These are phyloP conservation scores for Globisporangium cederbergense DNA, from an alignment of 352 stramenopile genomes.

Conservation along the genomic window DNA sequence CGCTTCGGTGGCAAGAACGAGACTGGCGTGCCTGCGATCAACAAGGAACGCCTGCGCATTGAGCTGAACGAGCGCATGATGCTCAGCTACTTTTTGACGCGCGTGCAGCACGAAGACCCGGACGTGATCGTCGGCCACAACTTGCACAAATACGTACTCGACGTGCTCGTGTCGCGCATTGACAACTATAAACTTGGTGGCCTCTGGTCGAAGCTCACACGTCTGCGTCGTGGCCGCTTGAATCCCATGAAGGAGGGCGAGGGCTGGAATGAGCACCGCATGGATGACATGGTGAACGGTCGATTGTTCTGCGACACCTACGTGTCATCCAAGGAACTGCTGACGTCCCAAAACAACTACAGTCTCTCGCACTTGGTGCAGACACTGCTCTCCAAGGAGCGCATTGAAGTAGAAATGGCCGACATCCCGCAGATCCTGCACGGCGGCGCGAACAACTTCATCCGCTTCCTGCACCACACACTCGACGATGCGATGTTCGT, in stretches of 20 bases:
- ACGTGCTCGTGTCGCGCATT: conserved; percentile 96
- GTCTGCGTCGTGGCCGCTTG: conserved; percentile 69
- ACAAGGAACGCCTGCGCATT: conserved; percentile 55
- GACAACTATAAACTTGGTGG: conserved; percentile 89
- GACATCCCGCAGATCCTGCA: conserved; percentile 94
- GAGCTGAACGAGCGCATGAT: conserved; percentile 84
- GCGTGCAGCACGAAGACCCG: conserved; percentile 95
- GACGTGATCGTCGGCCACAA: conserved; percentile 99
- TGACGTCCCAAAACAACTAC: conserved; percentile 98
- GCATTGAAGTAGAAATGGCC: conserved; percentile 93
- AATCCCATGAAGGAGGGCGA: conserved; percentile 79
- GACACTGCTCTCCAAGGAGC: conserved; percentile 86
- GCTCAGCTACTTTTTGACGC: conserved; percentile 85
- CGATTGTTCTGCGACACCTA: conserved; percentile 98
- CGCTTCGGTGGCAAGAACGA: conserved; percentile 53
- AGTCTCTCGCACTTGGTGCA: conserved; percentile 93
- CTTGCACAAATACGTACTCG: conserved; percentile 96
- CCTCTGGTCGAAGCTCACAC: conserved; percentile 81
- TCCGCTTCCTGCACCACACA: conserved; percentile 93
- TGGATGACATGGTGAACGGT: conserved; percentile 90
- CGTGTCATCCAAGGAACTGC: conserved; percentile 95
- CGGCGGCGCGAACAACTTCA: conserved; percentile 85
- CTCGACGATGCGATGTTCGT: conserved; percentile 96
- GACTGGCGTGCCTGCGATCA: conserved; percentile 31
- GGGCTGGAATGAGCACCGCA: conserved; percentile 86